phyloP scores from a whole-genome alignment of 352 stramenopile genomes.

The Phytophthora sojae region DNA sequence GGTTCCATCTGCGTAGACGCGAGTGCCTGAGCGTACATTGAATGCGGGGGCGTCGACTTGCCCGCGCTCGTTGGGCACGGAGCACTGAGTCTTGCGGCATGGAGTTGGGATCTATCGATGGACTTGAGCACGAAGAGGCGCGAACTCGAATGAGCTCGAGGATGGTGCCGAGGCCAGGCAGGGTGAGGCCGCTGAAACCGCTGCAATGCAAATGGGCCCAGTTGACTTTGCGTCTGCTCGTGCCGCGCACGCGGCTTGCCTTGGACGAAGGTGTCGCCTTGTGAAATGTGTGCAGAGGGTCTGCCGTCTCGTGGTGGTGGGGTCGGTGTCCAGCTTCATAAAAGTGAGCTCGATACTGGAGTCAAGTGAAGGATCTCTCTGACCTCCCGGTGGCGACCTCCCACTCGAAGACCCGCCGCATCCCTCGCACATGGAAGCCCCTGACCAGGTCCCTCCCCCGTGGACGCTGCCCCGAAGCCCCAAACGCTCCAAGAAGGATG shows the following conservation, averaged over 20 bases:
- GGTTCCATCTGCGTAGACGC: neutral
- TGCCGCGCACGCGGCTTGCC: no score
- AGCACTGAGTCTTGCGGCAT: neutral
- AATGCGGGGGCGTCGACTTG: no score
- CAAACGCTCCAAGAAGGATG: conserved; percentile 11
- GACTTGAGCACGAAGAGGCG: neutral
- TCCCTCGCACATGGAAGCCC: neutral
- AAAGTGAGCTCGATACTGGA: neutral
- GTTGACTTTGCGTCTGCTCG: no score
- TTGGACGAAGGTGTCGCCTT: no score
- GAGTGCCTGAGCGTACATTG: no score
- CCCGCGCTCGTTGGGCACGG: conserved; percentile 34
- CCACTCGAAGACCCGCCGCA: conserved; percentile 1
- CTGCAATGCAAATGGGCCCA: no score
- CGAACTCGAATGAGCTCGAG: neutral
- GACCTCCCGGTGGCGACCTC: neutral
- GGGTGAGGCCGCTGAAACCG: no score
- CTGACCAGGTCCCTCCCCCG: neutral
- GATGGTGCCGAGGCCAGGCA: neutral
- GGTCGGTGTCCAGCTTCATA: neutral
- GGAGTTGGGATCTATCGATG: no score
- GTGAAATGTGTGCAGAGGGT: no score
- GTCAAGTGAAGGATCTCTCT: neutral
- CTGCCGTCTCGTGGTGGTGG: no score
- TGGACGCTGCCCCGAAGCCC: neutral